phyloP scores from a whole-genome alignment of 2,329 filamentous ascomycete genomes.

The Talaromyces sp. region DNA sequence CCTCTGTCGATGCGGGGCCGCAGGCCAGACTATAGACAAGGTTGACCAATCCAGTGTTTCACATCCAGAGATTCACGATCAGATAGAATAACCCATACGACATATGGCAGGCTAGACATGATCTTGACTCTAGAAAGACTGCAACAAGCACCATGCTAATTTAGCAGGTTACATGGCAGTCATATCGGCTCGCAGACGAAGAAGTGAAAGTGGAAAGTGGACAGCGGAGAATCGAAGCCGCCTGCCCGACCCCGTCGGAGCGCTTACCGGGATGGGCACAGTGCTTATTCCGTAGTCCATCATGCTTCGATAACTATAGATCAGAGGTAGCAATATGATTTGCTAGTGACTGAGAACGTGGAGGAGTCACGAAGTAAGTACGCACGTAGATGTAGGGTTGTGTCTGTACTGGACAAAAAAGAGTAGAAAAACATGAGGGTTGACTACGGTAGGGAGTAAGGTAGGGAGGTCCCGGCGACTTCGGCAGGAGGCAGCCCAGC shows the following conservation, averaged over 20 bases:
- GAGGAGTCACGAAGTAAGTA: too few species aligned
- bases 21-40: neutral
- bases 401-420: too few species aligned
- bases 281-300: neutral
- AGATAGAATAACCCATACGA: neutral
- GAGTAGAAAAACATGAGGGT: too few species aligned
- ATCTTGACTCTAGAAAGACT: neutral
- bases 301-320: too few species aligned
- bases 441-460: too few species aligned
- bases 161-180: neutral
- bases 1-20: slow-evolving; percentile 1
- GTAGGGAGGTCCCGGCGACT: too few species aligned
- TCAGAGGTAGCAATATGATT: too few species aligned
- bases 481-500: too few species aligned
- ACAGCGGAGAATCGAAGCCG: neutral
- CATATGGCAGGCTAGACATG: neutral
- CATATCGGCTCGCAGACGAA: neutral
- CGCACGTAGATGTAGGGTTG: too few species aligned
- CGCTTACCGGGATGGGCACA: neutral
- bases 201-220: neutral
- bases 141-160: neutral
- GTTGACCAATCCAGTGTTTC: neutral
- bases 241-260: neutral
- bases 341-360: too few species aligned
- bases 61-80: neutral